Evolutionary conservation across 306 rosid genomes (phyloP), one percentile per base, ranked within the genome.

Genomic region (Hippophae rhamnoides): DNA sequence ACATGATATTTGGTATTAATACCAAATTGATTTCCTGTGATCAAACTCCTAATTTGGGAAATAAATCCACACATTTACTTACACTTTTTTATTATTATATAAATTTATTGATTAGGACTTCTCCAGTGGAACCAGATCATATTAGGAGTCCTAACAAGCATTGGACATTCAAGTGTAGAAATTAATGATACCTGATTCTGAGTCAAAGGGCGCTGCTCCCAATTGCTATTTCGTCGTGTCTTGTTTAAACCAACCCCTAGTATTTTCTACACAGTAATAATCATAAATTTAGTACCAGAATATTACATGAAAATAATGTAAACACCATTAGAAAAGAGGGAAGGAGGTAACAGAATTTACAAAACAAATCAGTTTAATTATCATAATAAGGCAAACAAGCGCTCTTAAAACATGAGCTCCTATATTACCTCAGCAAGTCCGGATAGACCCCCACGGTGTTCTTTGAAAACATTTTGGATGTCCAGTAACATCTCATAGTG

Each of bases 141-240:
- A 49, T 49, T 49, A 49, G 14, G 26, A 49, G 23, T n/a, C 8
- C 6, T 49, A 47, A 47, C 50, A 47, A 9, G 50, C 38, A 31
- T 31, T 2, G 38, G 38, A 31, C 38, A 31, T 9, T 13, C 50
- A 49, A 6, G 53, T 3, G 12, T n/a, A 13, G 53, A 8, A 9
- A 49, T 12, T 45, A 6, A 48, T 18, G 43, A 53, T 73, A 87
- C 98, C 79, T 92, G 99, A 77, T 88, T 82, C 69, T 41, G 72
- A 41, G 90, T 76, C 66, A 92, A 75, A 56, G 99, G 99, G 7
- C 99, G 80, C 45, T 80, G 93, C 77, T 92, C 99, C 99, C 95
- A 92, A 64, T 92, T 75, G 81, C 99, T 92, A 77, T 83, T 86
- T 70, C 94, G 82, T 64, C 95, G 80, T 45, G 97, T 86, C 79